Conservation (phyloP, 441 rosid species). For the Capsella rubella region DNA sequence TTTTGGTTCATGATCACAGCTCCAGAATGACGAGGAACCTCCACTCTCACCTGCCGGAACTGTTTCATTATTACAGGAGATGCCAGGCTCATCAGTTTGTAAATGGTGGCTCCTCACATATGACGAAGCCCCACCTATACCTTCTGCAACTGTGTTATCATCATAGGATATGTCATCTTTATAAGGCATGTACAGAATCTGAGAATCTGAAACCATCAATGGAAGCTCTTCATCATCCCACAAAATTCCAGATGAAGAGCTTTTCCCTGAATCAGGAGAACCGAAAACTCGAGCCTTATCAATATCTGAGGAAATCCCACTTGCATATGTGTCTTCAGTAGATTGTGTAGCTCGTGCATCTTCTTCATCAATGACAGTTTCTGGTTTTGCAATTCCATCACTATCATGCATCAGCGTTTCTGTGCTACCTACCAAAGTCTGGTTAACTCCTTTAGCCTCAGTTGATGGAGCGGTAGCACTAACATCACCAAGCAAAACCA, state of each 20-base stretch:
- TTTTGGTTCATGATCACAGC: slow-evolving; percentile 56
- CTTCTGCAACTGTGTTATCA: slow-evolving; percentile 42
- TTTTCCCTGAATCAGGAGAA: slow-evolving; percentile 47
- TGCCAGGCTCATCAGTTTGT: slow-evolving; percentile 26
- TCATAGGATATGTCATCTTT: slow-evolving; percentile 48
- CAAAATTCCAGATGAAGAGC: slow-evolving; percentile 57
- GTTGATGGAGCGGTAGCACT: background rate
- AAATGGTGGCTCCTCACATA: background rate
- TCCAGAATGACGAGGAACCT: slow-evolving; percentile 55
- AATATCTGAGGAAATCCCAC: slow-evolving; percentile 43
- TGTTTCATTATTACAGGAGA: slow-evolving; percentile 37
- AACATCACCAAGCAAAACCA: slow-evolving; percentile 14
- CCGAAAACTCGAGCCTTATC: slow-evolving; percentile 35
- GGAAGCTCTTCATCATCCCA: slow-evolving; percentile 64
- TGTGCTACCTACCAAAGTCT: slow-evolving; percentile 14
- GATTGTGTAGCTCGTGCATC: slow-evolving; percentile 35
- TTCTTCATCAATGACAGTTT: slow-evolving; percentile 24
- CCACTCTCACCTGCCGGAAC: slow-evolving; percentile 30
- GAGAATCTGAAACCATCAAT: slow-evolving; percentile 60
- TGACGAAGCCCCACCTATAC: background rate
- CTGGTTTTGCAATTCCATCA: slow-evolving; percentile 19
- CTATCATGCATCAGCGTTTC: slow-evolving; percentile 27
- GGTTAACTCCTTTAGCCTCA: slow-evolving; percentile 24
- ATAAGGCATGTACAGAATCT: slow-evolving; percentile 76
- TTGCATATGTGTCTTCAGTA: slow-evolving; percentile 44